Conservation (phyloP, 441 rosid genomes). For the Bocquillonia castaneifolia region DNA sequence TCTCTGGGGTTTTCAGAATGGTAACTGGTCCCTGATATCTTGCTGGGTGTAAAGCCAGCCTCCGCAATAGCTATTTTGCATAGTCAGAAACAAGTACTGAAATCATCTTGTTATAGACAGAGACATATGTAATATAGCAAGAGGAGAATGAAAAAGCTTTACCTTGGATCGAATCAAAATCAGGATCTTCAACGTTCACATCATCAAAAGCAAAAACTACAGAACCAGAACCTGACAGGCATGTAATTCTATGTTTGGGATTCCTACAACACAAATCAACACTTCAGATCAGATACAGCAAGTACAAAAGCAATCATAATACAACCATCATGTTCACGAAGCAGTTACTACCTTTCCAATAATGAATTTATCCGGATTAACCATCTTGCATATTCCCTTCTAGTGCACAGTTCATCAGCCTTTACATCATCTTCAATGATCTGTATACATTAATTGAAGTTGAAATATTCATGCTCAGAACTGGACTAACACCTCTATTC, state of each 20-base stretch:
- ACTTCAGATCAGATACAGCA: slow-evolving; percentile 16
- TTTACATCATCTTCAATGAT: slow-evolving; percentile 57
- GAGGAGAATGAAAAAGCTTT: slow-evolving; percentile 12
- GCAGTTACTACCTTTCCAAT: slow-evolving; percentile 61
- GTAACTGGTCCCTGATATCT: slow-evolving; percentile 32
- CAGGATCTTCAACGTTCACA: slow-evolving; percentile 55
- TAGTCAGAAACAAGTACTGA: slow-evolving; percentile 16
- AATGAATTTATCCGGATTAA: slow-evolving; percentile 52
- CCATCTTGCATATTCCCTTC: slow-evolving; percentile 90
- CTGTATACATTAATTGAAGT: slow-evolving; percentile 52
- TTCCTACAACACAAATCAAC: slow-evolving; percentile 44
- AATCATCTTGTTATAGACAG: background rate
- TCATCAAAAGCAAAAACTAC: slow-evolving; percentile 68
- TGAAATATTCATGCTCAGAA: slow-evolving; percentile 42
- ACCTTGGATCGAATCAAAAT: slow-evolving; percentile 73
- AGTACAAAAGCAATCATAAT: slow-evolving; percentile 15
- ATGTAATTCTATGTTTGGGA: slow-evolving; percentile 62
- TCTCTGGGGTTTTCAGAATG: slow-evolving; percentile 29
- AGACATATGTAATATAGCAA: slow-evolving; percentile 9
- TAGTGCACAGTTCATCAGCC: slow-evolving; percentile 72
- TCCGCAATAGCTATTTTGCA: slow-evolving; percentile 67
- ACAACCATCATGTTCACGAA: slow-evolving; percentile 4
- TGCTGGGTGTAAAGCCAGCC: slow-evolving; percentile 72
- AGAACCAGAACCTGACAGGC: slow-evolving; percentile 55
- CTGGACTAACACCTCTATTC: slow-evolving; percentile 29